Conservation (phyloP, 2,329 filamentous ascomycete genomes). For the Pseudogymnoascus sp. region DNA sequence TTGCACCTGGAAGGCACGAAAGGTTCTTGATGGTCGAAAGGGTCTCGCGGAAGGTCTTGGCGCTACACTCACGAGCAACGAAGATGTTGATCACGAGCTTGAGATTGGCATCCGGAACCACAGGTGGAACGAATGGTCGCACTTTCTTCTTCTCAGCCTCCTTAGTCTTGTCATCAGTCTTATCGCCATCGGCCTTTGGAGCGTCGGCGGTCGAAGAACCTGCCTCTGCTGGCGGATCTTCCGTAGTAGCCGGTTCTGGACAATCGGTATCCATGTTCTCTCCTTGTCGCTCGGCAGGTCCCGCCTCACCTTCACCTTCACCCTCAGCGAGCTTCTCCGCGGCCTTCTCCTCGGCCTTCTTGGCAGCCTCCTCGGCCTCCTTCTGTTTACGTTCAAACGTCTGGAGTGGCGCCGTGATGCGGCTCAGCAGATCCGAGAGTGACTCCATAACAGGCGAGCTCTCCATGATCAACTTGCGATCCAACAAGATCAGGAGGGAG, state of each 20-base stretch:
- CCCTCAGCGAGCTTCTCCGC: slow-evolving; percentile 20
- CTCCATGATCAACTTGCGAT: slow-evolving; percentile 93
- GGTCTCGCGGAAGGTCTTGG: slow-evolving; percentile 96
- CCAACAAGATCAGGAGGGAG: slow-evolving; percentile 77
- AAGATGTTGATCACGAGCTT: slow-evolving; percentile 95
- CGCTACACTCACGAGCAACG: slow-evolving; percentile 90
- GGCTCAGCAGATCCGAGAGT: slow-evolving; percentile 77
- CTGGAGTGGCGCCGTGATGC: slow-evolving; percentile 80
- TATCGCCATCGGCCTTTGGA: slow-evolving; percentile 17
- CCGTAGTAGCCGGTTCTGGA: slow-evolving; percentile 22
- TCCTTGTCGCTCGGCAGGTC: slow-evolving; percentile 17
- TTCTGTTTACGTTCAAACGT: slow-evolving; percentile 77
- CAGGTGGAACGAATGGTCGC: slow-evolving; percentile 67
- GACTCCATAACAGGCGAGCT: slow-evolving; percentile 96
- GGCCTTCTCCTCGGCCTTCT: slow-evolving; percentile 39
- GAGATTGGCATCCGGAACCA: slow-evolving; percentile 83
- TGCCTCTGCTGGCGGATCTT: slow-evolving; percentile 16
- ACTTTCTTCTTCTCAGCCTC: slow-evolving; percentile 31
- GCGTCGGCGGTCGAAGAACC: slow-evolving; percentile 18
- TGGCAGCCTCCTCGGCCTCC: slow-evolving; percentile 54
- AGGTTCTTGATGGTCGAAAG: slow-evolving; percentile 98
- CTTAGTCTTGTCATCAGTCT: slow-evolving; percentile 21
- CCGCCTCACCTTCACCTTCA: slow-evolving; percentile 23
- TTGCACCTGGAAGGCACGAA: slow-evolving; percentile 84
- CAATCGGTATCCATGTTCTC: slow-evolving; percentile 16